These are phyloP conservation scores for Zygosaccharomyces lentus DNA, from an alignment of 805 yeast genomes.

Conservation along the genomic window DNA sequence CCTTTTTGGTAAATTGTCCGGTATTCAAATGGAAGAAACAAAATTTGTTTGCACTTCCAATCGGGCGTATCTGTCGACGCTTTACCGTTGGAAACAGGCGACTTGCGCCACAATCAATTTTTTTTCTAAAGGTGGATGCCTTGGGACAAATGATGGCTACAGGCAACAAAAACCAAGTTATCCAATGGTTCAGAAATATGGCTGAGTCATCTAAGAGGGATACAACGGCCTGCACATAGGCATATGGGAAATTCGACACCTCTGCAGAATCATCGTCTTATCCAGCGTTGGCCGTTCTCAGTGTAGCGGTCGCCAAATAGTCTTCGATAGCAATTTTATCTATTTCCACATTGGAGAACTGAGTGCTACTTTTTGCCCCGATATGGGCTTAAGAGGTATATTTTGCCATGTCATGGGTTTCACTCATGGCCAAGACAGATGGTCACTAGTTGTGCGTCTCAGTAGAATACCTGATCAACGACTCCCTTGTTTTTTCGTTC, in stretches of 20 bases:
- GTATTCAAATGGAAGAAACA: conserved; percentile 45
- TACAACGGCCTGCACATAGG: conserved; percentile 57
- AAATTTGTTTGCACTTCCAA: conserved; percentile 29
- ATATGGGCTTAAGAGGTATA: neutral
- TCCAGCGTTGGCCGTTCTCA: conserved; percentile 2
- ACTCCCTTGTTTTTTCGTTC: too few relatives aligned
- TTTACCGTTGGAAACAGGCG: conserved; percentile 51
- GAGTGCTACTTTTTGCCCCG: too few relatives aligned
- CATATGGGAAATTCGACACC: conserved; percentile 36
- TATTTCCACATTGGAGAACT: neutral
- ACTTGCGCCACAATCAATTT: conserved; percentile 51
- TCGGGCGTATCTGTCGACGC: conserved; percentile 42
- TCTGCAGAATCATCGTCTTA: conserved; percentile 27
- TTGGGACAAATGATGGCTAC: conserved; percentile 51
- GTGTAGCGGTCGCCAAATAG: neutral
- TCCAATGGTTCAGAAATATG: conserved; percentile 47
- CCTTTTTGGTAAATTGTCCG: conserved; percentile 50
- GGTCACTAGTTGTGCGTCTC: neutral
- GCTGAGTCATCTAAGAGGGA: conserved; percentile 49
- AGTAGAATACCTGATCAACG: too few relatives aligned
- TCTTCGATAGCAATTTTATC: neutral
- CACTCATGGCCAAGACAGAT: neutral
- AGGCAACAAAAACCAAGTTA: conserved; percentile 51
- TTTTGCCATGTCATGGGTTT: neutral
- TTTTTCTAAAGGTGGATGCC: conserved; percentile 47